These are phyloP conservation scores for Herpetospermum pedunculosum DNA, from an alignment of 306 rosid species.

Conservation along the genomic window DNA sequence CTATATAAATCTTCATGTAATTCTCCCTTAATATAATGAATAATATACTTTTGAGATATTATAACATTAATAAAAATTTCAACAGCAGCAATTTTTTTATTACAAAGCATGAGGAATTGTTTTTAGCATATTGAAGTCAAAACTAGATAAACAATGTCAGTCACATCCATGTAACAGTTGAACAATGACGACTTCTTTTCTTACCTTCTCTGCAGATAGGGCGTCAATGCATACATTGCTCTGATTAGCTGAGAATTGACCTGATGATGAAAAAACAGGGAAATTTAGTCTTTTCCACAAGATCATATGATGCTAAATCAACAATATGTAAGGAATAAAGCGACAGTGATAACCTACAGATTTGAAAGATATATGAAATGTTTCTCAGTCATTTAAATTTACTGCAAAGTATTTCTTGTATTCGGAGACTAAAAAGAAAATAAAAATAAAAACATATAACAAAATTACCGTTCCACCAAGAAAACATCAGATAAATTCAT, in stretches of 20 bases:
- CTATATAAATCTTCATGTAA: too few relatives aligned
- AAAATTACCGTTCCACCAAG: neutral
- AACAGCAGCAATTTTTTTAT: neutral
- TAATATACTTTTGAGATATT: too few relatives aligned
- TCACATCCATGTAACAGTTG: neutral
- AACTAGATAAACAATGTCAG: neutral
- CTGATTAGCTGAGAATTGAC: constrained; percentile 98
- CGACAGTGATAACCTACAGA: neutral
- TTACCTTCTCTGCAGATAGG: constrained; percentile 97
- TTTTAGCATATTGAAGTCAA: neutral
- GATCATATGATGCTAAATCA: constrained; percentile 5
- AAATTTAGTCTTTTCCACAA: neutral
- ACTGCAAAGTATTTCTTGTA: neutral
- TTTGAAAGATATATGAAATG: too few relatives aligned
- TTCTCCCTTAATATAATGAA: too few relatives aligned
- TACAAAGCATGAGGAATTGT: neutral
- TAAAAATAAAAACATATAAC: constrained; percentile 4
- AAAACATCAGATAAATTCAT: constrained; percentile 6
- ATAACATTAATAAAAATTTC: neutral
- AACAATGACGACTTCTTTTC: neutral
- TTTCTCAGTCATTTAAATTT: neutral
- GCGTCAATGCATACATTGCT: constrained; percentile 95
- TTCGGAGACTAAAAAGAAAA: neutral
- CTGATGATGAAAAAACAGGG: constrained; percentile 24
- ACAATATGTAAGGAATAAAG: neutral